Conservation (phyloP, 345 rosid genomes). For the Excoecaria cochinchinensis region DNA sequence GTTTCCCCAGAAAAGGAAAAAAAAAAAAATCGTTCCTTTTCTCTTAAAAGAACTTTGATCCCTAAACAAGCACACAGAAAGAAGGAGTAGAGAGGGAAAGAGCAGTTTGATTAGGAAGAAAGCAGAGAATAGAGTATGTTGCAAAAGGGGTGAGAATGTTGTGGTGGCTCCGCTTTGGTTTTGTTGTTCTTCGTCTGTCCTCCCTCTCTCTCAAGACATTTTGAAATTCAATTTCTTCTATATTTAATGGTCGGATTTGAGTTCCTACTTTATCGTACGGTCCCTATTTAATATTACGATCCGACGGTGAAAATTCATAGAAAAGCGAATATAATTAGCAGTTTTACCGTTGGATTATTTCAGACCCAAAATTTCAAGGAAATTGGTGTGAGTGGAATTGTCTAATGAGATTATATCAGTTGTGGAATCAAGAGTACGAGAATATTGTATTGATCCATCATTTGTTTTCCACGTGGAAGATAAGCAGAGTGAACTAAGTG, state of each 20-base stretch:
- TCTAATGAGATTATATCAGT: not conserved
- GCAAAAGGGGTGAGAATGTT: slow-evolving; percentile 21
- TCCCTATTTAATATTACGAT: slow-evolving; percentile 17
- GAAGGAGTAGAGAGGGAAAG: slow-evolving; percentile 11
- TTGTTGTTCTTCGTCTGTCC: slow-evolving; percentile 42
- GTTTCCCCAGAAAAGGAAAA: not conserved
- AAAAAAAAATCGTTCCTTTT: not conserved
- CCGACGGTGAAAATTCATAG: slow-evolving; percentile 63
- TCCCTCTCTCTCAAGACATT: slow-evolving; percentile 85
- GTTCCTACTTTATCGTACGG: slow-evolving; percentile 45
- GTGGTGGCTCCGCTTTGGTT: slow-evolving; percentile 23
- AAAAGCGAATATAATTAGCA: slow-evolving; percentile 9
- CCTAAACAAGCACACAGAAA: slow-evolving; percentile 13
- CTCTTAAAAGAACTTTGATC: not conserved
- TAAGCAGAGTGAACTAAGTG: not conserved
- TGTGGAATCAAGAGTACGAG: not conserved
- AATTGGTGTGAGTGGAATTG: not conserved
- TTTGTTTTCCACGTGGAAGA: slow-evolving; percentile 23
- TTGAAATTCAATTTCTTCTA: slow-evolving; percentile 78
- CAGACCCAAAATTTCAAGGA: slow-evolving; percentile 1
- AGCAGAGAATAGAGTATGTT: slow-evolving; percentile 18
- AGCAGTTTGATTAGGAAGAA: slow-evolving; percentile 1
- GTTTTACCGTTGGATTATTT: slow-evolving; percentile 48
- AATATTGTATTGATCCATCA: not conserved
- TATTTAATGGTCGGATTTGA: slow-evolving; percentile 65